phyloP scores from a whole-genome alignment of 345 rosid species.

The Moricandia moricandioides region DNA sequence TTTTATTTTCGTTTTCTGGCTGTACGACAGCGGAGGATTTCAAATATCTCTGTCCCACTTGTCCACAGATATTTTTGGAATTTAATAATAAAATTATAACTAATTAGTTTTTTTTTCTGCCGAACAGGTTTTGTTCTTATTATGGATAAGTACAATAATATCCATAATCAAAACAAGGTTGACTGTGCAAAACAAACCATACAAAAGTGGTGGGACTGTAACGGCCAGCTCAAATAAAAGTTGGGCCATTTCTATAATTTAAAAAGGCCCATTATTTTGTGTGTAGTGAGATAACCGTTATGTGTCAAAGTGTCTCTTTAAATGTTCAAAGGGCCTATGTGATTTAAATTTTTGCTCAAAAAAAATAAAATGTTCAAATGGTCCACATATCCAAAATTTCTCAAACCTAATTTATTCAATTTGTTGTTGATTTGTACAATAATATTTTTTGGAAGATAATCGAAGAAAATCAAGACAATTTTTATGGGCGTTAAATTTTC shows the following conservation, averaged over 20 bases:
- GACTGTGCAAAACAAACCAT: not conserved
- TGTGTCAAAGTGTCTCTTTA: not conserved
- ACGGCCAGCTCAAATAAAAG: not conserved
- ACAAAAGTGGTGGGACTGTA: not conserved
- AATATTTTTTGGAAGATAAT: too few relatives aligned
- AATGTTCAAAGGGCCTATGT: not conserved
- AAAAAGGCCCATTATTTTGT: not conserved
- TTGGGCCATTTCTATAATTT: not conserved
- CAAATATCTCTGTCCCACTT: constrained; percentile 31
- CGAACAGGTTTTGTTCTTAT: not conserved
- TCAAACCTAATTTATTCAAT: too few relatives aligned
- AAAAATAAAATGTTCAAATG: too few relatives aligned
- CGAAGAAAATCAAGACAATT: too few relatives aligned
- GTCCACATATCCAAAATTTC: too few relatives aligned
- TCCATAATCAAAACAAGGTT: not conserved
- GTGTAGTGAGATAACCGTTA: not conserved
- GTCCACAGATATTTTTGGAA: constrained; percentile 31
- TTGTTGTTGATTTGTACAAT: too few relatives aligned
- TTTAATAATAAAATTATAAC: not conserved
- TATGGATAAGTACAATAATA: not conserved
- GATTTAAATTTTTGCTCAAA: too few relatives aligned
- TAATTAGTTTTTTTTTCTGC: not conserved
- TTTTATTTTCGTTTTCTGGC: constrained; percentile 25
- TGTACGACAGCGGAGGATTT: constrained; percentile 35
- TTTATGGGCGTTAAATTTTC: too few relatives aligned